These are phyloP conservation scores for Cladosporium sp. DNA, from an alignment of 2,329 filamentous ascomycete species.

Conservation along the genomic window DNA sequence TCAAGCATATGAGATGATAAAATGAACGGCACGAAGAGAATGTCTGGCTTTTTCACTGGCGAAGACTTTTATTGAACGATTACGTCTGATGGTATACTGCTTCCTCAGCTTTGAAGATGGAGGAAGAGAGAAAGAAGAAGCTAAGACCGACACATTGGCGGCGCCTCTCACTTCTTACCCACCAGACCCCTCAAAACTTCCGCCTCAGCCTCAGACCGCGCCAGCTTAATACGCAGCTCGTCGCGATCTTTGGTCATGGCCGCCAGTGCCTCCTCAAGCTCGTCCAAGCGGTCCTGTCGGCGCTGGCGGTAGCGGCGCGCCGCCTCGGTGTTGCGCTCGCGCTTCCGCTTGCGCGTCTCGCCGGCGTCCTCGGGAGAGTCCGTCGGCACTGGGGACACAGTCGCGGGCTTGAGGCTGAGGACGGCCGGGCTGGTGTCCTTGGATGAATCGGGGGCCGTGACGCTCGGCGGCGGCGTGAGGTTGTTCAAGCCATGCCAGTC, in stretches of 20 bases:
- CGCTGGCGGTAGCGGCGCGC: slow-evolving; percentile 66
- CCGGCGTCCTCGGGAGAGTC: slow-evolving; percentile 11
- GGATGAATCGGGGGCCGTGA: neutral
- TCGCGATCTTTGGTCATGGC: slow-evolving; percentile 57
- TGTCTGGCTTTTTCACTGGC: no score
- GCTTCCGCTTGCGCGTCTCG: slow-evolving; percentile 39
- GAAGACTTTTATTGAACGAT: no score
- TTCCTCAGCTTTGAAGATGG: no score
- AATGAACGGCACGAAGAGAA: no score
- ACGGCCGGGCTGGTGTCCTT: slow-evolving; percentile 5
- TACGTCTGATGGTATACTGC: no score
- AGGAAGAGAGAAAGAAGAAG: neutral
- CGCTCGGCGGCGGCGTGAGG: slow-evolving; percentile 4
- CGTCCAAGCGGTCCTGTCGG: slow-evolving; percentile 58
- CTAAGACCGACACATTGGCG: neutral
- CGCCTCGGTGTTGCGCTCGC: slow-evolving; percentile 64
- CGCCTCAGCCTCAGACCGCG: slow-evolving; percentile 59
- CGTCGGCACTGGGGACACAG: neutral
- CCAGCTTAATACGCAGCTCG: slow-evolving; percentile 56
- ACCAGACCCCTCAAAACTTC: slow-evolving; percentile 43
- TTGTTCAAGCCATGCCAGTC: neutral
- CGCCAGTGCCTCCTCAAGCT: slow-evolving; percentile 55
- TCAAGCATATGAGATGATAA: no score
- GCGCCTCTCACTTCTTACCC: slow-evolving; percentile 14
- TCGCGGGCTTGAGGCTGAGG: neutral